These are phyloP conservation scores for Aurinia saxatilis DNA, from an alignment of 345 rosid species.

Conservation along the genomic window DNA sequence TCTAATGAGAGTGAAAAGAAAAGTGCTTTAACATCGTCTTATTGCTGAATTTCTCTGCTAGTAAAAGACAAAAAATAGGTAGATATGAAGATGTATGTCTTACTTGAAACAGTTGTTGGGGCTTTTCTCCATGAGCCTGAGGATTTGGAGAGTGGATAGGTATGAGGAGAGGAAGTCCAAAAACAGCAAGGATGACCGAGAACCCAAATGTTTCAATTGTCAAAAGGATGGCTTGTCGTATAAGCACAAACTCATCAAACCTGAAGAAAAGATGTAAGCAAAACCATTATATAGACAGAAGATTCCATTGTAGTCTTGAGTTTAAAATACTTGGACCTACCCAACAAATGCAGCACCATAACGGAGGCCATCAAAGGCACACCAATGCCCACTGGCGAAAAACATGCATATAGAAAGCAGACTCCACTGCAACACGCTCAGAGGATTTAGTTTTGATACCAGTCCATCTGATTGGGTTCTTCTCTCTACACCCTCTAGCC, in stretches of 20 bases:
- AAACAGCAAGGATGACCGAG: constrained; percentile 66
- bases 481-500: constrained; percentile 47
- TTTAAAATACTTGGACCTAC: constrained; percentile 36
- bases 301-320: background rate
- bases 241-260: constrained; percentile 83
- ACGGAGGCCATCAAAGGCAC: constrained; percentile 95
- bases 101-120: constrained; percentile 46
- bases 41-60: background rate
- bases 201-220: constrained; percentile 86
- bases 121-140: constrained; percentile 21
- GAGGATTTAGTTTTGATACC: constrained; percentile 37
- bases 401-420: constrained; percentile 75
- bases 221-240: constrained; percentile 86
- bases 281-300: background rate
- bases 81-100: constrained; percentile 14
- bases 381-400: constrained; percentile 96
- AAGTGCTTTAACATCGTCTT: background rate
- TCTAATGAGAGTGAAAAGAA: constrained; percentile 33
- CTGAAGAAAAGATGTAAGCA: constrained; percentile 40
- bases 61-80: background rate
- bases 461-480: constrained; percentile 21
- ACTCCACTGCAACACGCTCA: constrained; percentile 70
- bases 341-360: constrained; percentile 95
- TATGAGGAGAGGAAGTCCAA: constrained; percentile 70
- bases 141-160: constrained; percentile 16